These are phyloP conservation scores for Pseudozyma hubeiensis DNA, from an alignment of 1,284 basidiomycete species.

Conservation along the genomic window DNA sequence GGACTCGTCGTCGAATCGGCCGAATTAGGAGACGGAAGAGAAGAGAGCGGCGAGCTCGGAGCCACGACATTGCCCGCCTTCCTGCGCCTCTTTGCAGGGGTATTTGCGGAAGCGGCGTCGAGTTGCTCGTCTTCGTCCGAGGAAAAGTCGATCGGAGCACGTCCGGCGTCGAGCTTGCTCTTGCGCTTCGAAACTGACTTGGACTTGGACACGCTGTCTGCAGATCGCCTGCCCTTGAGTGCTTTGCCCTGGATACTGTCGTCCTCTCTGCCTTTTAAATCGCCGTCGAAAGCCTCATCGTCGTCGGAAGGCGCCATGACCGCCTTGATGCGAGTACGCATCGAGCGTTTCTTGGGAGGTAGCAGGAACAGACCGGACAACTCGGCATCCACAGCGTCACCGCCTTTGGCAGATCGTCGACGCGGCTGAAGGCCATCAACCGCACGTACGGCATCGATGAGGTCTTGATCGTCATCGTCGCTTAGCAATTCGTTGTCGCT, in stretches of 20 bases:
- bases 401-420: slow-evolving; percentile 10
- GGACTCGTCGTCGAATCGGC: slow-evolving; percentile 26
- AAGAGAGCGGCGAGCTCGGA: slow-evolving; percentile 51
- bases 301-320: slow-evolving; percentile 26
- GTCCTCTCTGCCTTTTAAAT: slow-evolving; percentile 10
- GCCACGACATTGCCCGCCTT: slow-evolving; percentile 47
- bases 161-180: slow-evolving; percentile 18
- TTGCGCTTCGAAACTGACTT: slow-evolving; percentile 27
- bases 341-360: slow-evolving; percentile 63
- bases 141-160: slow-evolving; percentile 19
- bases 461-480: slow-evolving; percentile 58
- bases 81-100: slow-evolving; percentile 45
- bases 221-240: slow-evolving; percentile 8
- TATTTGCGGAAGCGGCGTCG: slow-evolving; percentile 14
- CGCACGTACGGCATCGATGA: slow-evolving; percentile 30
- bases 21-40: slow-evolving; percentile 40
- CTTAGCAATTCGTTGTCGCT: slow-evolving; percentile 43
- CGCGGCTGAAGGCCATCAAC: slow-evolving; percentile 17
- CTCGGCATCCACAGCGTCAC: slow-evolving; percentile 24
- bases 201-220: slow-evolving; percentile 8
- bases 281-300: slow-evolving; percentile 11
- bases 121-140: slow-evolving; percentile 27
- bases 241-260: slow-evolving; percentile 1
- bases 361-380: slow-evolving; percentile 46
- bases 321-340: slow-evolving; percentile 63